phyloP scores from a whole-genome alignment of 2,329 filamentous ascomycete species.

The Gyromitra esculenta region DNA sequence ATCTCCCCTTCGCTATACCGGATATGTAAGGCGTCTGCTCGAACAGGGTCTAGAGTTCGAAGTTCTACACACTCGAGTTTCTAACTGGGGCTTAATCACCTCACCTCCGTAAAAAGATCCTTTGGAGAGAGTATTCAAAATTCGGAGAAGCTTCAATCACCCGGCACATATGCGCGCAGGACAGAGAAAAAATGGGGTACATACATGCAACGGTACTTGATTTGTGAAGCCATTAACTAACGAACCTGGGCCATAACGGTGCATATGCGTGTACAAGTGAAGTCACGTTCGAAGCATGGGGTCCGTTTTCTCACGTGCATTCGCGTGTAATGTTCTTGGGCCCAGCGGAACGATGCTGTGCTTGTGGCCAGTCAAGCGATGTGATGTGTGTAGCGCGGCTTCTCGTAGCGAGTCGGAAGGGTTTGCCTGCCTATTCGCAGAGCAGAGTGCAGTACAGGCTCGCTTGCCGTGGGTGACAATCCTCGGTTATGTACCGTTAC shows the following conservation, averaged over 20 bases:
- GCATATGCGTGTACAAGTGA: conserved; percentile 33
- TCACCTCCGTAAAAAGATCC: conserved; percentile 21
- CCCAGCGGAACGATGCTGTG: neutral
- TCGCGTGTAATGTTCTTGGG: conserved; percentile 35
- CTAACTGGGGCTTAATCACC: neutral
- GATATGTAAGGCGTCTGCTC: conserved; percentile 13
- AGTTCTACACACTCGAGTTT: neutral
- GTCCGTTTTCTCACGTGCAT: conserved; percentile 47
- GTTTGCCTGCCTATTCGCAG: neutral
- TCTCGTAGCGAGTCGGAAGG: conserved; percentile 39
- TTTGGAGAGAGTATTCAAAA: conserved; percentile 1
- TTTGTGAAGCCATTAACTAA: neutral
- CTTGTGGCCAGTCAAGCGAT: neutral
- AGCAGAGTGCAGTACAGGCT: neutral
- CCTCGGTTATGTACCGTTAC: conserved; percentile 38
- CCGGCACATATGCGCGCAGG: conserved; percentile 29
- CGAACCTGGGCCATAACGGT: conserved; percentile 28
- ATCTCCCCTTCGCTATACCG: conserved; percentile 21
- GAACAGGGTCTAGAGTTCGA: conserved; percentile 3
- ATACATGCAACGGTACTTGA: conserved; percentile 27
- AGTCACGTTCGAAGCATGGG: conserved; percentile 31
- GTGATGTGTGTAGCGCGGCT: conserved; percentile 10
- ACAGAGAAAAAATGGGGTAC: neutral
- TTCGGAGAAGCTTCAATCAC: conserved; percentile 7
- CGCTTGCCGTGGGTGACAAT: conserved; percentile 30